These are phyloP conservation scores for Mortierella claussenii DNA, from an alignment of 192 early-diverging fungal species.

Conservation along the genomic window DNA sequence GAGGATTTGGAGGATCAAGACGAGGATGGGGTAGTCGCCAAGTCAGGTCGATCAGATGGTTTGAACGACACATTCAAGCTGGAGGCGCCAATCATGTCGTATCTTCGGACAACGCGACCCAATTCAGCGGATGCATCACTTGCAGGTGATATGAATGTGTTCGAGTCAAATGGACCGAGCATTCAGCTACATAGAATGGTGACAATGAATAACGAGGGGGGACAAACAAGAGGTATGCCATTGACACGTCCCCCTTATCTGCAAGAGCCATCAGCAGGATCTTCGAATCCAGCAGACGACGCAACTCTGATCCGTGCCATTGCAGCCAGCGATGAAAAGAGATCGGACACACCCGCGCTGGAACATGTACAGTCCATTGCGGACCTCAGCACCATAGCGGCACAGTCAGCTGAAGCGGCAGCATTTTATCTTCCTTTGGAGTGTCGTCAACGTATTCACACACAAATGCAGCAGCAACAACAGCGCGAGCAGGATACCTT, in stretches of 20 bases:
- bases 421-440: conserved; percentile 42
- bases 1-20: background rate
- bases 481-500: background rate
- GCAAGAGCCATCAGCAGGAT: no score
- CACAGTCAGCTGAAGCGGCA: conserved; percentile 13
- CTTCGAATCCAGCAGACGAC: no score
- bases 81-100: background rate
- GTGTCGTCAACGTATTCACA: conserved; percentile 36
- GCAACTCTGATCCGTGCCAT: no score
- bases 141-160: background rate
- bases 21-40: conserved; percentile 1
- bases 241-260: no score
- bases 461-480: conserved; percentile 16
- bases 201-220: no score
- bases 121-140: background rate
- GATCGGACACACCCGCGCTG: background rate
- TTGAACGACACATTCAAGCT: background rate
- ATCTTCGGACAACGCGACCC: background rate
- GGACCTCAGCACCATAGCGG: no score
- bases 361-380: no score
- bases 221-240: no score
- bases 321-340: conserved; percentile 1
- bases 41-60: background rate
- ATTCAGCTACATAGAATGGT: no score
- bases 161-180: background rate